Evolutionary conservation across 805 yeast genomes (phyloP).

Genomic region (Huiozyma sinensis): DNA sequence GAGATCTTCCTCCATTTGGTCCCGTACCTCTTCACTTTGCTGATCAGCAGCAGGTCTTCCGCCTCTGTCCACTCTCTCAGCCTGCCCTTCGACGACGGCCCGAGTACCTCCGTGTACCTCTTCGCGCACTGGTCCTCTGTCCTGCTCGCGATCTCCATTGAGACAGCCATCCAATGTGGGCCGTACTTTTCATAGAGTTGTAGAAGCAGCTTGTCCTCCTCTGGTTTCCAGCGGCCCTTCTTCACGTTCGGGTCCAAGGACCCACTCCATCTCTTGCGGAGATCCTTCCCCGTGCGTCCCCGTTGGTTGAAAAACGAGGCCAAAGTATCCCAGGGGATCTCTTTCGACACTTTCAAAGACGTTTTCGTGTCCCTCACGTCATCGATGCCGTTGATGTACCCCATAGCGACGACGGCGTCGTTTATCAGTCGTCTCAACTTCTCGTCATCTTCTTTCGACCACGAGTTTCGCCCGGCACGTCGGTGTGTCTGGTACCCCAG

Average conservation of each 20-base stretch:
- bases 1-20: conserved; percentile 86
- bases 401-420: conserved; percentile 25
- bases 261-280: conserved; percentile 79
- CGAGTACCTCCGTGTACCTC: conserved; percentile 77
- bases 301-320: conserved; percentile 36
- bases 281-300: conserved; percentile 64
- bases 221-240: conserved; percentile 80
- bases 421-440: conserved; percentile 36
- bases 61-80: conserved; percentile 68
- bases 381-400: conserved; percentile 28
- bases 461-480: conserved; percentile 49
- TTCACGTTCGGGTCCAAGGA: conserved; percentile 73
- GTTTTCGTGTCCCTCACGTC: conserved; percentile 21
- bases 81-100: conserved; percentile 68
- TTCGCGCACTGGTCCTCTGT: conserved; percentile 95
- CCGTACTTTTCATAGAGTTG: conserved; percentile 61
- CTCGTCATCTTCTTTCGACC: conserved; percentile 71
- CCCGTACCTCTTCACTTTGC: conserved; percentile 59
- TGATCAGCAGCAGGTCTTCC: conserved; percentile 65
- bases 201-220: conserved; percentile 60
- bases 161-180: conserved; percentile 77
- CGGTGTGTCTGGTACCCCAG: conserved; percentile 68
- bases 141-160: conserved; percentile 66
- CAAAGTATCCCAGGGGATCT: conserved; percentile 53
- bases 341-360: conserved; percentile 23